Evolutionary conservation across 73 alveolate genomes (phyloP).

Genomic region (Durusdinium trenchii): DNA sequence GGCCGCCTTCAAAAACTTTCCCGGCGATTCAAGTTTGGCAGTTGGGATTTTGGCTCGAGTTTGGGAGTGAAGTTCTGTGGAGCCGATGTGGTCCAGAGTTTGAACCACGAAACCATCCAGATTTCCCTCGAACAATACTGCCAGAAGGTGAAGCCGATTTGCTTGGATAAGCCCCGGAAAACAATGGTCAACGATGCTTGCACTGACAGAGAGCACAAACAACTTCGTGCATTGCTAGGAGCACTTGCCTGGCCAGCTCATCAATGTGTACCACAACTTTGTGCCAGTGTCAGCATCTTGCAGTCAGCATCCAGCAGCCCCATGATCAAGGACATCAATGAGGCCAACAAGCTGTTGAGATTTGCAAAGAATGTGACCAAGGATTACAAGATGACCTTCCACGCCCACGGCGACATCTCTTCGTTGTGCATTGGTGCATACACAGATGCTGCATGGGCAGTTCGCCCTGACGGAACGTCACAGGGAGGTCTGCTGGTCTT

Average conservation of each 20-base stretch:
- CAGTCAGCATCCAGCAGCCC: conserved; percentile 1
- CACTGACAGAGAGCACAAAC: background rate
- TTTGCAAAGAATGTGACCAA: conserved; percentile 3
- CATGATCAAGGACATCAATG: background rate
- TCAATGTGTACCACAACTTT: conserved; percentile 3
- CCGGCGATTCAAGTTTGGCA: background rate
- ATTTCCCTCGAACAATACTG: background rate
- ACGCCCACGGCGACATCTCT: background rate
- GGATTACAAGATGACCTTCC: background rate
- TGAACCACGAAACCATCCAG: conserved; percentile 6
- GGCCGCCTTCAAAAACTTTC: background rate
- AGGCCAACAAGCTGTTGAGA: conserved; percentile 43
- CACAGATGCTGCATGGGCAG: conserved; percentile 52
- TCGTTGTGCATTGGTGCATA: background rate
- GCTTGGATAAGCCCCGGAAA: conserved; percentile 12
- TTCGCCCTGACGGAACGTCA: background rate
- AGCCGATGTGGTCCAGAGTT: background rate
- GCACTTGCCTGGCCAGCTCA: conserved; percentile 50
- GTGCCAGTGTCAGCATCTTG: background rate
- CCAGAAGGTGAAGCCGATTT: conserved; percentile 1
- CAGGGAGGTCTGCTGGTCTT: conserved; percentile 13
- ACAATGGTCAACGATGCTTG: background rate
- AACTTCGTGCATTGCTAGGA: background rate
- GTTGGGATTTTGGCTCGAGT: background rate
- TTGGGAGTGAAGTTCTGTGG: conserved; percentile 20